phyloP scores from a whole-genome alignment of 2,329 filamentous ascomycete genomes.

The Scortechinia acanthostroma region DNA sequence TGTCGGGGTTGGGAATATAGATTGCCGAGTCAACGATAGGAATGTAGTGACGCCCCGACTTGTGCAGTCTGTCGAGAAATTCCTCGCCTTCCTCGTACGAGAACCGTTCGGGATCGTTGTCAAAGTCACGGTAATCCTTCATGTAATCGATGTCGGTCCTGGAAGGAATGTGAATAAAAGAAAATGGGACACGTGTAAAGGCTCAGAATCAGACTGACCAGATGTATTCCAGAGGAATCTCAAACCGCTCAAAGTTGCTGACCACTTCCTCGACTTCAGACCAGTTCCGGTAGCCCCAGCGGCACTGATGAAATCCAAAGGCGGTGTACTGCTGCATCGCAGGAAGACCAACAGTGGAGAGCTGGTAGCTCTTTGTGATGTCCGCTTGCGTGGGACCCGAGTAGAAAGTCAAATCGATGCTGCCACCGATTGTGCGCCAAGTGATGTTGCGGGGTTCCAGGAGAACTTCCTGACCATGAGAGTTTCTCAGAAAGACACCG shows the following conservation, averaged over 20 bases:
- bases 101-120: conserved; percentile 50
- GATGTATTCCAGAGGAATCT: conserved; percentile 68
- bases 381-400: conserved; percentile 63
- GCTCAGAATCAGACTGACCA: conserved; percentile 36
- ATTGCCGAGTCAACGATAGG: conserved; percentile 69
- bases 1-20: conserved; percentile 67
- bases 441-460: conserved; percentile 58
- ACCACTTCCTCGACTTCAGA: conserved; percentile 59
- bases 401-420: conserved; percentile 74
- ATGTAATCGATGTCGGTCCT: conserved; percentile 68
- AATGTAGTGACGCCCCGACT: conserved; percentile 60
- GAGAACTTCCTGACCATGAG: conserved; percentile 69
- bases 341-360: conserved; percentile 60
- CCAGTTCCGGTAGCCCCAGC: conserved; percentile 77
- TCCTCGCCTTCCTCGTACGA: conserved; percentile 47
- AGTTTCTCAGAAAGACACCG: conserved; percentile 71
- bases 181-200: conserved; percentile 38
- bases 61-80: conserved; percentile 54
- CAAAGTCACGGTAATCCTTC: conserved; percentile 54
- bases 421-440: conserved; percentile 70
- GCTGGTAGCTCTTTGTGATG: conserved; percentile 66
- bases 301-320: conserved; percentile 76
- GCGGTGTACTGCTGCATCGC: conserved; percentile 77
- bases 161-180: too few species aligned
- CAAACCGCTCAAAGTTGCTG: conserved; percentile 53